Evolutionary conservation across 1,139 yeast species (phyloP).

Genomic region (Hemisphaericaspora lyxosophila): DNA sequence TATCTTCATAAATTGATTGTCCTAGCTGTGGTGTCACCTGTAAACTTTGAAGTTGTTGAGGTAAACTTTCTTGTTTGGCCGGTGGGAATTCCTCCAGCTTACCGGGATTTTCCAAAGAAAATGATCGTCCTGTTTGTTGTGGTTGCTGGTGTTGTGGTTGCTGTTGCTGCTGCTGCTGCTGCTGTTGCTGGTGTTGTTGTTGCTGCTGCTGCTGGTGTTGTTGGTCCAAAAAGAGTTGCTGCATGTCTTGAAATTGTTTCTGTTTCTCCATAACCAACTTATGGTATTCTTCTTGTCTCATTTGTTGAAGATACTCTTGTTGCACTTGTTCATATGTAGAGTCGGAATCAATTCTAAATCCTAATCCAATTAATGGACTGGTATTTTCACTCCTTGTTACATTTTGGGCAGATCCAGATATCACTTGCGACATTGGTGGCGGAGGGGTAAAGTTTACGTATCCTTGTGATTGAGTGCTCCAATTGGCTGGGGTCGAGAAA

Average conservation of each 20-base stretch:
- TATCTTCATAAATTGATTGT: background rate
- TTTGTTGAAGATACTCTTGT: constrained; percentile 9
- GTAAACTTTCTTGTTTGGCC: too few species aligned
- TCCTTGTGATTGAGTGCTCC: constrained; percentile 6
- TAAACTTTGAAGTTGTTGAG: background rate
- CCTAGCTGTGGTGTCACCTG: background rate
- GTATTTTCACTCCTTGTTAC: constrained; percentile 2
- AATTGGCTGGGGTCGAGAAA: constrained; percentile 7
- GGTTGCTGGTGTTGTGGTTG: background rate
- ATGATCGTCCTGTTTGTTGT: background rate
- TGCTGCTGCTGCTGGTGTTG: constrained; percentile 1
- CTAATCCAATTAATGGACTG: constrained; percentile 12
- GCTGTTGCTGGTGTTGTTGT: constrained; percentile 6
- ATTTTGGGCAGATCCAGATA: constrained; percentile 3
- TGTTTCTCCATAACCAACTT: constrained; percentile 5
- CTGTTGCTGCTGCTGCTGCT: constrained; percentile 5
- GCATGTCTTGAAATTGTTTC: constrained; percentile 6
- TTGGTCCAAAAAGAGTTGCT: background rate
- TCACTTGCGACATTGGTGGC: constrained; percentile 5
- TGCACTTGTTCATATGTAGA: constrained; percentile 2
- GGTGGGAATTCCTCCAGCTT: too few species aligned
- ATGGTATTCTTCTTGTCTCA: constrained; percentile 8
- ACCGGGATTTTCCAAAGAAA: too few species aligned
- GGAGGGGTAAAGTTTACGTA: constrained; percentile 3
- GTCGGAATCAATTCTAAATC: constrained; percentile 7